Evolutionary conservation across 176 grass and related monocot species (phyloP).

Genomic region (Hordeum marinum): DNA sequence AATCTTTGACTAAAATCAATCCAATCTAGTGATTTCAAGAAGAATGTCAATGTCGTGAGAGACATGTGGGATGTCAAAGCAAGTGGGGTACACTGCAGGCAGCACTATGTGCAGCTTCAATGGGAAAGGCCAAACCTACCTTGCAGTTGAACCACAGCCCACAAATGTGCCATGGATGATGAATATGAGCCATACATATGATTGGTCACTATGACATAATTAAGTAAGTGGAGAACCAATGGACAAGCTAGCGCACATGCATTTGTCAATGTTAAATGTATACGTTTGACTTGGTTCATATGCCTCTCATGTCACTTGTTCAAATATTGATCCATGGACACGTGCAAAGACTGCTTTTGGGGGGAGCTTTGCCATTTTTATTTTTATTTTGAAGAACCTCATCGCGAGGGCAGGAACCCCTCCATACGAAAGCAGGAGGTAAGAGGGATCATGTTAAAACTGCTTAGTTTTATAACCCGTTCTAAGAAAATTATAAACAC

Average conservation of each 20-base stretch:
- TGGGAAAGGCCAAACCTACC: not conserved
- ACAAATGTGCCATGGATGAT: not conserved
- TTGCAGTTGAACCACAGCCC: not conserved
- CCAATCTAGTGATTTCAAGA: not conserved
- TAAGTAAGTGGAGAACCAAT: not conserved
- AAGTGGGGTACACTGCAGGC: not conserved
- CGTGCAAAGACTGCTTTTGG: not conserved
- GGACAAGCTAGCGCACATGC: not conserved
- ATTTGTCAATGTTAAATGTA: not conserved
- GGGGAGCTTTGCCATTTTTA: not conserved
- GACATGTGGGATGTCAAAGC: slow-evolving; percentile 2
- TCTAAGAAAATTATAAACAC: too few species aligned
- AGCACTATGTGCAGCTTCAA: not conserved
- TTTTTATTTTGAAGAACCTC: too few species aligned
- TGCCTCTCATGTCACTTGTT: not conserved
- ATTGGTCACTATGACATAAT: not conserved
- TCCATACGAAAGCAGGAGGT: too few species aligned
- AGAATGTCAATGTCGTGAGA: not conserved
- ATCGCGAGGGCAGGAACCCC: too few species aligned
- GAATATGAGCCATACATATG: not conserved
- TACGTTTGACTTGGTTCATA: not conserved
- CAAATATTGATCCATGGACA: not conserved
- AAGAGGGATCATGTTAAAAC: too few species aligned
- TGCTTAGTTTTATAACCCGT: too few species aligned
- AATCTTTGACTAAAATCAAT: not conserved